Evolutionary conservation across 1,284 basidiomycete genomes (phyloP), one percentile per base, ranked within the genome.

Genomic region (Sphaerobolus stellatus): DNA sequence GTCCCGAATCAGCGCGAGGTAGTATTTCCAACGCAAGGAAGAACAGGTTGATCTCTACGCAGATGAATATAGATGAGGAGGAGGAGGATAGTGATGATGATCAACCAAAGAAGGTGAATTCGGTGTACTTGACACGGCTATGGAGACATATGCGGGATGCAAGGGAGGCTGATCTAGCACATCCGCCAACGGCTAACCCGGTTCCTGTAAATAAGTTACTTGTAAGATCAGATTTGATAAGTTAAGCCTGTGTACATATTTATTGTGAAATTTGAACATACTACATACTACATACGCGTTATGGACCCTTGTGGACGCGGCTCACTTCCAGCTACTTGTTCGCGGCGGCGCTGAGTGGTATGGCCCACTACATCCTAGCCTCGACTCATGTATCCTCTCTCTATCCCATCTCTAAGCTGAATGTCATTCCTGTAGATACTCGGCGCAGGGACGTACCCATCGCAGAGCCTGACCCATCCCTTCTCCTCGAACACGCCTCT

Each of bases 401-500:
- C 24, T 54, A 48, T 41, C 31, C 52, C 30, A 20, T 24, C n/a
- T 49, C 52, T 5, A 30, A 49, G 24, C 34, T 34, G 25, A 20
- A 14, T 25, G 36, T 47, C 18, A 27, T 49, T n/a, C 25, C 30
- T 36, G 49, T 54, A 13, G 52, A 54, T 22, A 54, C 52, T 16
- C 3, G 13, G 8, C 31, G 52, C 24, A 5, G 45, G 13, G 52
- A 54, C 24, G 30, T 54, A 16, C 36, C 46, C 16, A 29, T 54
- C 8, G 16, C 52, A 16, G 52, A 54, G 28, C n/a, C 29, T 48
- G 74, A 79, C 53, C 72, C 76, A 27, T 83, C 85, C 61, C 70
- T 82, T 20, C 83, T 83, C 50, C 71, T 77, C 16, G 90, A 92
- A 67, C 92, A 94, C 71, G 90, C 92, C 33, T 78, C 79, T 13